Conservation (phyloP, 257 asterid genomes). For the Nicotiana benthamiana region DNA sequence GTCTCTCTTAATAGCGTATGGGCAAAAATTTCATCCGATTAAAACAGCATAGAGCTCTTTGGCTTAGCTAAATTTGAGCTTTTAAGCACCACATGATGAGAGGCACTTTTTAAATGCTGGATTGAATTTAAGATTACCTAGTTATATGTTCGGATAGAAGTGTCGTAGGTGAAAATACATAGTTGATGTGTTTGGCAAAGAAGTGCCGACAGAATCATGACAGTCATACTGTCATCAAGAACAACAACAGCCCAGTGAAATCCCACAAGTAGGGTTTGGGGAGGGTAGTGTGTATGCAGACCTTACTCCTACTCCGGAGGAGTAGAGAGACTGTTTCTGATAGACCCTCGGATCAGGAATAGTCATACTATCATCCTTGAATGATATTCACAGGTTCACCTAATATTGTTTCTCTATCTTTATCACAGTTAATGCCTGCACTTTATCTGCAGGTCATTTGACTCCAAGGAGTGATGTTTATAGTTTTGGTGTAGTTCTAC, state of each 20-base stretch:
- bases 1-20: neutral
- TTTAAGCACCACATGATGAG: neutral
- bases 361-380: neutral
- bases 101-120: neutral
- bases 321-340: no score
- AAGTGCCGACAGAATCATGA: neutral
- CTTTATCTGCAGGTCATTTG: constrained; percentile 45
- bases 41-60: neutral
- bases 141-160: neutral
- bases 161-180: neutral
- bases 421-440: neutral
- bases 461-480: constrained; percentile 85
- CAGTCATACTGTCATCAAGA: neutral
- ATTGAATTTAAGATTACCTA: neutral
- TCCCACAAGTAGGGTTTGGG: no score
- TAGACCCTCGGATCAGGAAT: no score
- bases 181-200: neutral
- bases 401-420: constrained; percentile 3
- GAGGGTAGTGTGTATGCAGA: no score
- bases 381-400: neutral
- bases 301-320: no score
- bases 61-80: neutral
- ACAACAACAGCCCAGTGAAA: no score
- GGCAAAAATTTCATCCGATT: neutral
- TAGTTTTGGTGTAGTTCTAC: constrained; percentile 86